Percentiles rank a stretch among this genome's conserved stretches.
phyloP scores from a whole-genome alignment of 371 early-diverging fungal genomes.

The Rhizomucor miehei region DNA sequence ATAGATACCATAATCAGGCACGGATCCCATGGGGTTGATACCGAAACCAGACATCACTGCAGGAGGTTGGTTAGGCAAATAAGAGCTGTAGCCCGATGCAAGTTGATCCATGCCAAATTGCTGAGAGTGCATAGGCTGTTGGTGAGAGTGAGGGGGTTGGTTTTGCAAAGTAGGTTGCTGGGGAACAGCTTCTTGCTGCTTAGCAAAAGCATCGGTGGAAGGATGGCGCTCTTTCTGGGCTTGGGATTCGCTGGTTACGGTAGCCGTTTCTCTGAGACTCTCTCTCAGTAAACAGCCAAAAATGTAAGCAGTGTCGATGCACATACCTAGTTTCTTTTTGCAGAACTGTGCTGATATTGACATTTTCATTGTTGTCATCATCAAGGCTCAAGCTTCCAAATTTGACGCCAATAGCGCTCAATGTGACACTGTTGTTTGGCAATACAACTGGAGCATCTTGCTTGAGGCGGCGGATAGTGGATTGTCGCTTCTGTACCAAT shows the following conservation, averaged over 20 bases:
- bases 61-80: constrained; percentile 56
- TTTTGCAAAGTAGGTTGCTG: constrained; percentile 4
- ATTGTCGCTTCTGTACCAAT: constrained; percentile 1
- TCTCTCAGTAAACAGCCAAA: no score
- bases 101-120: constrained; percentile 52
- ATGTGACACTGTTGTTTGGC: constrained; percentile 63
- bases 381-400: constrained; percentile 77
- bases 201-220: background rate
- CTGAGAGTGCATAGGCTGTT: constrained; percentile 9
- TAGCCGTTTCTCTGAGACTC: background rate
- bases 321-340: constrained; percentile 5
- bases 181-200: constrained; percentile 1
- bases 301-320: background rate
- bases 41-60: constrained; percentile 65
- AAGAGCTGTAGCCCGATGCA: constrained; percentile 55
- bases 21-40: constrained; percentile 64
- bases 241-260: background rate
- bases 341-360: constrained; percentile 14
- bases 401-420: constrained; percentile 72
- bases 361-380: constrained; percentile 20
- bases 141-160: constrained; percentile 2
- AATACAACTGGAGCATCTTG: constrained; percentile 89
- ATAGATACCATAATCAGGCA: constrained; percentile 55
- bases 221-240: background rate
- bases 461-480: constrained; percentile 56